Evolutionary conservation across 352 stramenopile species (phyloP), one percentile per base, ranked within the genome.

Genomic region (Phytopythium chamaehyphon): DNA sequence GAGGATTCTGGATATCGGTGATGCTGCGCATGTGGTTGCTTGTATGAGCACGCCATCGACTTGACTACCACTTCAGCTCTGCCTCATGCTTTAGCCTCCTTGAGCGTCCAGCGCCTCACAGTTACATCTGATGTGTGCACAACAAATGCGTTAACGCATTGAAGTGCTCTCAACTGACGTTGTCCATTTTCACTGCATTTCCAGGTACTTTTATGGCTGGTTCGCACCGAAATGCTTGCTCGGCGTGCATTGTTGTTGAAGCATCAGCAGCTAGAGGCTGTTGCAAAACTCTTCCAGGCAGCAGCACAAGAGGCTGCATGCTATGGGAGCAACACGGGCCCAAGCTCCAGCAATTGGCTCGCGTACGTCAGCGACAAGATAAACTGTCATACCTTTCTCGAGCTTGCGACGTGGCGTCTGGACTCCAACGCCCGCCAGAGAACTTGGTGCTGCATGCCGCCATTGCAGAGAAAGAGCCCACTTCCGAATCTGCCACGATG

Each of bases 221-320:
- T 40, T 47, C 58, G 64, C 11, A 59, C 66, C 47, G 51, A 54
- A 22, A 53, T 43, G 0, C 52, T 84, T 6, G 59, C 59, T 5
- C 48, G 80, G 55, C 40, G 84, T 40, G 57, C 1, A 19, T 54
- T 39, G 57, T 60, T 39, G 51, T 54, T 21, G 52, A 73, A 54
- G 55, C 52, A 66, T 11, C 50, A 71, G 40, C 44, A 73, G 39
- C 57, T 86, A n/a, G 44, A 69, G 18, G 16, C 54, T 5, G 31
- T 58, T 3, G 51, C 60, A 0, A 18, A 51, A 11, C 35, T 45
- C 33, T 86, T 86, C 45, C 55, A 33, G 2, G 47, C 44, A 16
- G 57, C 64, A 2, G n/a, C n/a, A n/a, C 54, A 56, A 2, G 49
- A 54, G n/a, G 47, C 37, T 14, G 26, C 43, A 0, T 67, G 54